Conservation (phyloP, 2,329 filamentous ascomycete species). For the Aspergillus sp. region DNA sequence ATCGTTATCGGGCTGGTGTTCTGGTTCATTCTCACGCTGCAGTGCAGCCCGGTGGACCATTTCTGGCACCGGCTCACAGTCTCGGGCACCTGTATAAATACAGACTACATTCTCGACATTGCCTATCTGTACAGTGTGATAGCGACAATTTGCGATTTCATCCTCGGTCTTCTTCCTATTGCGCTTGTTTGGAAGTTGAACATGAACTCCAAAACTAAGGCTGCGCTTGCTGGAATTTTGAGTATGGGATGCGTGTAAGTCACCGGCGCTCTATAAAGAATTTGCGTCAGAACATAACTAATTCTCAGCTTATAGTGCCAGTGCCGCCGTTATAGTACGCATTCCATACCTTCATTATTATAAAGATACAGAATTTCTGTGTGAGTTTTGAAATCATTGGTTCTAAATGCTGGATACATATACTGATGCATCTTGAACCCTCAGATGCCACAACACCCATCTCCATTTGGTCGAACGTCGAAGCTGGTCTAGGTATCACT, state of each 20-base stretch:
- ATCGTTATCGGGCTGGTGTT: constrained; percentile 49
- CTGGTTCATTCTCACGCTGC: constrained; percentile 53
- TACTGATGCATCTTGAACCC: constrained; percentile 12
- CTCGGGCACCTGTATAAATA: constrained; percentile 15
- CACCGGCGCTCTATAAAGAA: constrained; percentile 17
- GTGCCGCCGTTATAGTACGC: constrained; percentile 37
- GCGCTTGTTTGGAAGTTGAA: constrained; percentile 57
- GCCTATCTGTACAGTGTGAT: constrained; percentile 55
- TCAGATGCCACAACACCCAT: constrained; percentile 35
- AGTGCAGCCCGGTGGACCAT: constrained; percentile 53
- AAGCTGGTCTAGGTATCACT: constrained; percentile 42
- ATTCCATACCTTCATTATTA: constrained; percentile 37
- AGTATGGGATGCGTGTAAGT: constrained; percentile 55
- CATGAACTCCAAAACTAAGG: constrained; percentile 54
- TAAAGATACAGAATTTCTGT: constrained; percentile 33
- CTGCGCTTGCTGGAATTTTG: constrained; percentile 54
- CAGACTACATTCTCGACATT: constrained; percentile 30
- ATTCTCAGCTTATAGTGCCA: constrained; percentile 25
- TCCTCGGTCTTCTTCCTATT: constrained; percentile 53
- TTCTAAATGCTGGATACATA: background rate
- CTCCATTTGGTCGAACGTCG: constrained; percentile 44
- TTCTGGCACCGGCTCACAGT: constrained; percentile 48
- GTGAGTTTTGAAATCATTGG: constrained; percentile 22
- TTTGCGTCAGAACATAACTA: constrained; percentile 4
- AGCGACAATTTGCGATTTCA: constrained; percentile 52